phyloP scores from a whole-genome alignment of 768 basidiomycete genomes.

The Agrocybe pediades region DNA sequence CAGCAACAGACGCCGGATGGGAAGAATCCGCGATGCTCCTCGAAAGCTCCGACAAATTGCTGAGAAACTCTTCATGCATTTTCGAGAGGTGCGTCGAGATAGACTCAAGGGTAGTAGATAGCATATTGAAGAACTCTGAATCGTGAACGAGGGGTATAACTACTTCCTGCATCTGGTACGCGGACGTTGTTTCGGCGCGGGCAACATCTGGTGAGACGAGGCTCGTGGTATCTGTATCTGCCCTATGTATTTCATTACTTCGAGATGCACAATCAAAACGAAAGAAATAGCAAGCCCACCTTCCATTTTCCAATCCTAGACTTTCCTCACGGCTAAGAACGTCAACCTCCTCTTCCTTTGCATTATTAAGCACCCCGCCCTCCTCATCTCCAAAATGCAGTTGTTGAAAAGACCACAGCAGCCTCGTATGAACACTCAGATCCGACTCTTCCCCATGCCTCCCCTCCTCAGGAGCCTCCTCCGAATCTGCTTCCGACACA shows the following conservation, averaged over 20 bases:
- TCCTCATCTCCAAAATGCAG: slow-evolving; percentile 6
- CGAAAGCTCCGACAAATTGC: slow-evolving; percentile 39
- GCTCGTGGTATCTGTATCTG: background rate
- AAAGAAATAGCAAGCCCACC: background rate
- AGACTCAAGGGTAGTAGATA: slow-evolving; percentile 60
- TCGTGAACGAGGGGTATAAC: slow-evolving; percentile 83
- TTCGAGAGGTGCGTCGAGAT: slow-evolving; percentile 49
- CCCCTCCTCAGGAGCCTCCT: background rate
- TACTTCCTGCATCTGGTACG: slow-evolving; percentile 43
- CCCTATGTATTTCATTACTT: background rate
- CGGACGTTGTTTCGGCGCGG: background rate
- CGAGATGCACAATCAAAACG: background rate
- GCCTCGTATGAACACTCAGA: slow-evolving; percentile 14
- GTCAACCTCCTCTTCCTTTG: slow-evolving; percentile 6
- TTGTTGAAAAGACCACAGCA: slow-evolving; percentile 23
- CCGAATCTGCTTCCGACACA: background rate
- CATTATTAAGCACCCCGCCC: background rate
- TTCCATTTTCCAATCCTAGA: background rate
- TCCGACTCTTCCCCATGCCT: slow-evolving; percentile 1
- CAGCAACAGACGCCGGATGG: slow-evolving; percentile 40
- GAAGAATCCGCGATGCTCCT: slow-evolving; percentile 40
- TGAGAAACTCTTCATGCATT: slow-evolving; percentile 52
- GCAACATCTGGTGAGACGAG: background rate
- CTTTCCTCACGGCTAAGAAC: too few species aligned
- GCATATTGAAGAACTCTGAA: slow-evolving; percentile 74